phyloP scores from a whole-genome alignment of 345 rosid genomes.

The Citrus medica region DNA sequence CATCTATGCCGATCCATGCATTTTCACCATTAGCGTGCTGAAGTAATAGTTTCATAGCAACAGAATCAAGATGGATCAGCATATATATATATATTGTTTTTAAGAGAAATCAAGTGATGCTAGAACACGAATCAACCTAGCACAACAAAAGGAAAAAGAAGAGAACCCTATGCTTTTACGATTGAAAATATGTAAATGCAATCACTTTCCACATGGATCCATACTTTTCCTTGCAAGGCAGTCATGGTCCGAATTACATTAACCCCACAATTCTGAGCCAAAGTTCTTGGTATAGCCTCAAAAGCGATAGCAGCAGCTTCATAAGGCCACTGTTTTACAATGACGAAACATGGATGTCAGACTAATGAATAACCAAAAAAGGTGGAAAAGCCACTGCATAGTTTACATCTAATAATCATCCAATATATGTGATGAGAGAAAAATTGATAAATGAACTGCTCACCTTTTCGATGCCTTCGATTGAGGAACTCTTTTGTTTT shows the following conservation, averaged over 20 bases:
- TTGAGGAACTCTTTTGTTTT: constrained; percentile 87
- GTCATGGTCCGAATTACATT: constrained; percentile 85
- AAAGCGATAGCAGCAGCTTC: constrained; percentile 98
- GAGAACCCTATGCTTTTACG: not conserved
- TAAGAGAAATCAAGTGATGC: not conserved
- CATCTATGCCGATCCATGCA: constrained; percentile 95
- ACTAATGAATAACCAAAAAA: not conserved
- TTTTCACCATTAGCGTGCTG: constrained; percentile 98
- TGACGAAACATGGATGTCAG: not conserved
- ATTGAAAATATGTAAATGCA: not conserved
- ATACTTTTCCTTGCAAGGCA: constrained; percentile 87
- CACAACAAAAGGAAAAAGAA: not conserved
- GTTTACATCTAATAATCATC: not conserved
- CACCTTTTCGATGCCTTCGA: constrained; percentile 95
- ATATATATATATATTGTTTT: no score
- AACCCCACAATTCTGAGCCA: constrained; percentile 82
- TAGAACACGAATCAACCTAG: not conserved
- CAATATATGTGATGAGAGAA: not conserved
- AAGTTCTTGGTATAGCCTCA: constrained; percentile 90
- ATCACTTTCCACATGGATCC: not conserved
- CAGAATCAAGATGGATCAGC: not conserved
- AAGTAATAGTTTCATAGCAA: constrained; percentile 4
- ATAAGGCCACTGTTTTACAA: constrained; percentile 79
- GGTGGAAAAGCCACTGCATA: not conserved
- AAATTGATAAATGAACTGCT: not conserved